Base-by-base conservation (phyloP, 1,284 basidiomycete genomes). In the Grifola frondosa region DNA sequence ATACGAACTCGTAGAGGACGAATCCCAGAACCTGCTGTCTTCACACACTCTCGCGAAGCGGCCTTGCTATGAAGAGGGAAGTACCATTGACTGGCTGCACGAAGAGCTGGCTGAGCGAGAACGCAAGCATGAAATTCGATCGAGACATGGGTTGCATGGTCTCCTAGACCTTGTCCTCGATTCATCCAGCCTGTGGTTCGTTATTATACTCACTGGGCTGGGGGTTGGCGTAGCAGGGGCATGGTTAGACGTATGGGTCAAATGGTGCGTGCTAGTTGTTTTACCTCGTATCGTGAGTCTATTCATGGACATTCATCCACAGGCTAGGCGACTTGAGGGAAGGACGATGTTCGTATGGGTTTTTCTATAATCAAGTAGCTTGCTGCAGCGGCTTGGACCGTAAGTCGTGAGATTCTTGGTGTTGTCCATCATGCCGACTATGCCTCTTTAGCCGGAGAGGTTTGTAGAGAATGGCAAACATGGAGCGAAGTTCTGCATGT, bases 371-470 rank as follows among this genome's bases (percentile, higher is more conserved):
- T 52, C 77, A 82, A 57, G 78, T 80, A 23, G 68, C 80, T 13
- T 90, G 87, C 55, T 89, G 86, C 63, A 80, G 77, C 48, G 84
- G 84, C n/a, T 59, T 88, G 28, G 81, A 84, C 57, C 73, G 86
- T 88, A 58, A 52, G 83, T 71, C 28, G 7, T 6, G 19, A 8
- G n/a, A 33, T n/a, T 37, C 19, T n/a, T 30, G 10, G 32, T 41
- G 4, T 40, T 12, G 26, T 36, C 40, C 38, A 31, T 32, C 33
- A 31, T 20, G 32, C 42, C 26, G 26, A 30, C 46, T 17, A 43
- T 20, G 42, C 12, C 46, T 21, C 26, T 35, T 13, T 37, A 88
- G 85, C 83, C 37, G 81, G 83, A 22, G 84, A 88, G 56, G 58
- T 77, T n/a, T 90, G 87, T 59, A 65, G 63, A 30, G 80, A 83